Evolutionary conservation across 805 yeast genomes (phyloP).

Genomic region (Saccharomycopsis fermentans): DNA sequence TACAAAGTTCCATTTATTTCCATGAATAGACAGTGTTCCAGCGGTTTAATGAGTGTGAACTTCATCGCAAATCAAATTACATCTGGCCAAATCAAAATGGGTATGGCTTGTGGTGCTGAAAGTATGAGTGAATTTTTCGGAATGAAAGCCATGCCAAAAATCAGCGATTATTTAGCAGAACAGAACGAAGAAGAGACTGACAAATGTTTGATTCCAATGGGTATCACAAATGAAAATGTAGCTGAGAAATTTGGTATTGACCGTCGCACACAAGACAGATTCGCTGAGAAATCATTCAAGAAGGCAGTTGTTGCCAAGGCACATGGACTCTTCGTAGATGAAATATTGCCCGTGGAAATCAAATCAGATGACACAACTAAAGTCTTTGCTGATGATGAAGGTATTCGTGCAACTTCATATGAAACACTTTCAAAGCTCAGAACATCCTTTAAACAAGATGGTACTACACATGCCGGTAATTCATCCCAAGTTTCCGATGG

Average conservation of each 20-base stretch:
- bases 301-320: conserved; percentile 74
- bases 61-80: conserved; percentile 83
- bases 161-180: conserved; percentile 40
- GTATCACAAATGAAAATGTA: conserved; percentile 88
- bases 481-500: conserved; percentile 96
- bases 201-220: conserved; percentile 91
- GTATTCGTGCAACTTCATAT: conserved; percentile 81
- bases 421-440: conserved; percentile 61
- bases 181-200: conserved; percentile 37
- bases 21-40: conserved; percentile 88
- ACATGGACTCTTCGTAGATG: conserved; percentile 72
- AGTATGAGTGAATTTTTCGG: conserved; percentile 88
- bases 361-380: conserved; percentile 29
- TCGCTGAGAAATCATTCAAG: conserved; percentile 78
- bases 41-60: conserved; percentile 84
- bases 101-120: conserved; percentile 89
- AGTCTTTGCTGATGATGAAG: conserved; percentile 62
- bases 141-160: conserved; percentile 58
- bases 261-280: conserved; percentile 72
- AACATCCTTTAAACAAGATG: conserved; percentile 81
- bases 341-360: conserved; percentile 73
- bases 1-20: conserved; percentile 69
- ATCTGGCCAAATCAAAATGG: conserved; percentile 82
- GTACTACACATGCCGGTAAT: conserved; percentile 90
- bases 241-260: conserved; percentile 54